A percentile compares a stretch with the other conserved stretches of the same genome.
Evolutionary conservation across 345 rosid genomes (phyloP).

Genomic region (Aquilaria malaccensis): DNA sequence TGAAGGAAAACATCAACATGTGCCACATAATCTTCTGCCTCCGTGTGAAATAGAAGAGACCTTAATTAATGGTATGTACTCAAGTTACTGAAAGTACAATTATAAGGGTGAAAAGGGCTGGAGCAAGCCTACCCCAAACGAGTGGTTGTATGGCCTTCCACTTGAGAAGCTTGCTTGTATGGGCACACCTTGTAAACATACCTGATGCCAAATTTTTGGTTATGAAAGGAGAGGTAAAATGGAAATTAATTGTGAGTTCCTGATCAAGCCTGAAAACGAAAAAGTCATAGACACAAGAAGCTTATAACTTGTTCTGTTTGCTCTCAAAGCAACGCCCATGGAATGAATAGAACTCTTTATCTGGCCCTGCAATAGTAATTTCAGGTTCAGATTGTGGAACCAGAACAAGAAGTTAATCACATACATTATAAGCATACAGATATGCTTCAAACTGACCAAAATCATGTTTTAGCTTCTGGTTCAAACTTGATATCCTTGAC

Average conservation of each 20-base stretch:
- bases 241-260: not conserved
- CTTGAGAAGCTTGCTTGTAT: conserved; percentile 80
- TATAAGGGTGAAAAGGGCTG: not conserved
- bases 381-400: conserved; percentile 18
- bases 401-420: conserved; percentile 13
- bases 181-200: conserved; percentile 91
- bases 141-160: conserved; percentile 64
- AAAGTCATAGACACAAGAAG: conserved; percentile 1
- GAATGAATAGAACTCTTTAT: conserved; percentile 86
- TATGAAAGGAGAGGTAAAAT: conserved; percentile 10
- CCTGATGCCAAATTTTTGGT: conserved; percentile 32
- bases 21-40: too few species aligned
- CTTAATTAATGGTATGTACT: too few species aligned
- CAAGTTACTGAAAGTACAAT: too few species aligned
- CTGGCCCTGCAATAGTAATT: conserved; percentile 53
- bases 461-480: conserved; percentile 73
- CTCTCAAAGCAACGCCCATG: conserved; percentile 74
- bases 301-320: conserved; percentile 77
- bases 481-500: conserved; percentile 77
- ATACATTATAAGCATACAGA: conserved; percentile 6
- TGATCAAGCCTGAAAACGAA: not conserved
- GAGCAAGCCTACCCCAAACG: conserved; percentile 60
- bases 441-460: conserved; percentile 53
- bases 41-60: too few species aligned
- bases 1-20: too few species aligned